Base-by-base conservation (phyloP, 2,329 filamentous ascomycete species). In the Malbranchea zuffiana region DNA sequence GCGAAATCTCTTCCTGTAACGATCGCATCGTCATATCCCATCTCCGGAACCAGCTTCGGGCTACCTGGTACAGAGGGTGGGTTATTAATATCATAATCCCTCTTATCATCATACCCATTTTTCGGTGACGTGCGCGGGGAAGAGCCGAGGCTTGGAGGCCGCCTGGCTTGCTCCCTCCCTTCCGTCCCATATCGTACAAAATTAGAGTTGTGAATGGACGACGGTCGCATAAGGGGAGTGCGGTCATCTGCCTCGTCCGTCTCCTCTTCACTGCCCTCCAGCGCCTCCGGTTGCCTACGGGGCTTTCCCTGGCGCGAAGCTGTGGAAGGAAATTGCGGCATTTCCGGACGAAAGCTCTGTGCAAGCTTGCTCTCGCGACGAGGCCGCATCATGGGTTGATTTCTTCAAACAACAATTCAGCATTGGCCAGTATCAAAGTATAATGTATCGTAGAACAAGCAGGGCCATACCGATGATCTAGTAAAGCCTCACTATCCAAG, bases 401-500 rank as follows among this genome's bases (percentile, higher is more conserved):
- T 67, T 49, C 74, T 77, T 20, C 41, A 16, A 26, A 25, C 15
- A 20, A 18, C 28, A 34, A 21, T 15, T 21, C 15, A 13, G n/a
- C 13, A 30, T 8, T 30, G 16, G 13, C 27, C 3, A 2, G 8
- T 30, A 15, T 29, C 3, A 8, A 15, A 8, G 17, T 13, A 29
- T 8, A 29, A 7, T 7, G 13, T 5, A 29, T 29, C 6, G 7
- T 18, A 18, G 16, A 11, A 32, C 8, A n/a, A 18, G 4, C 18
- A 38, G 32, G 30, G 32, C 45, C 63, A 44, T 62, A 82, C 77
- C 85, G 75, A 59, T 96, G 88, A 60, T 96, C 88, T 12, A 96
- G 66, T 47, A 96, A 65, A 5, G 75, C 79, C 54, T 93, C 80
- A 57, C 86, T 95, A 48, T 95, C 88, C 45, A 96, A 66, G 57